Evolutionary conservation across 768 basidiomycete genomes (phyloP), one percentile per base, ranked within the genome.

Genomic region (Lanmaoa rubissima): DNA sequence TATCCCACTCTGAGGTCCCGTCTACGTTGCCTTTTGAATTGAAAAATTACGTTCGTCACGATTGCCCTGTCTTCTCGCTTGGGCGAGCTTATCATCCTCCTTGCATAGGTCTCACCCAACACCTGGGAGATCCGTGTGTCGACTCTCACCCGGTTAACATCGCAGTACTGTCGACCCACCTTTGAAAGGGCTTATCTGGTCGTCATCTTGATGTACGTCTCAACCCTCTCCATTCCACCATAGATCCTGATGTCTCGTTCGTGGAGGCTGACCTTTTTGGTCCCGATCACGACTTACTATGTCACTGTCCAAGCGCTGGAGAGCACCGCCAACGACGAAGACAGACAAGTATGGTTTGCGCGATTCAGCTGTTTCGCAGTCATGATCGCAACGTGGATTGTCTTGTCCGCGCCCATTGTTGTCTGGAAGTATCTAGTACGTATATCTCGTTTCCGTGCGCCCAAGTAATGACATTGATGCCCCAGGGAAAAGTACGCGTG

Each of bases 391-490:
- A 63, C 73, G 19, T 57, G 75, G 51, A 26, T 77, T 26, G 40
- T 81, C 48, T 72, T 82, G 63, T 65, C 71, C 44, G 40, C 68
- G 4, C 82, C 82, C 7, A 64, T 81, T 41, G 44, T 74, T 40
- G 42, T 77, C 24, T 84, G 81, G 81, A 84, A 84, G 59, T 72
- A 64, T 35, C 57, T 73, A 53, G 74, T 77, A 41, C 40, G 77
- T 75, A n/a, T 32, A 6, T n/a, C 1, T 48, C 28, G 28, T 19
- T 24, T 6, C 3, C 2, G 1, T 14, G n/a, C 7, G 26, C 47
- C 41, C 51, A n/a, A 26, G 48, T 24, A 8, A 14, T 35, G 11
- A 26, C 3, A 48, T 57, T 11, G 19, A 39, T 54, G 12, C 10
- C 28, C n/a, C 56, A 82, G 80, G 81, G 82, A 47, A 76, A 72